phyloP scores from a whole-genome alignment of 139 green algal genomes.

The Chlorella sp. region DNA sequence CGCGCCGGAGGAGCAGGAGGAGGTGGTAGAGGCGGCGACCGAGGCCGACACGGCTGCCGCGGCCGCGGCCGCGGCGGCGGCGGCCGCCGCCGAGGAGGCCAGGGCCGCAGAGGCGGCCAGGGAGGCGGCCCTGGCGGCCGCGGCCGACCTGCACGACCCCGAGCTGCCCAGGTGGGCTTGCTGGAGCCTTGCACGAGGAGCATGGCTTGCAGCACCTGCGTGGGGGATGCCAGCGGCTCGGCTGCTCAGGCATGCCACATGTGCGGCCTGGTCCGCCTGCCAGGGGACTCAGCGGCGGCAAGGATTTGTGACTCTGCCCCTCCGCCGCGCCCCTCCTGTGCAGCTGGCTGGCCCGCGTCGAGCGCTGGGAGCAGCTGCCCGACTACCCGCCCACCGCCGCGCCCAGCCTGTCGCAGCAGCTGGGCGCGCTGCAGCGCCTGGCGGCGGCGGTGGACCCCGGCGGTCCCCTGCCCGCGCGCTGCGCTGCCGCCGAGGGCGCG shows the following conservation, averaged over 20 bases:
- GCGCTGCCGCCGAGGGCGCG: constrained; percentile 10
- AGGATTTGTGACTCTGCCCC: too few relatives aligned
- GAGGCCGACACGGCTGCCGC: not conserved
- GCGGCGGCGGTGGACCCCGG: constrained; percentile 3
- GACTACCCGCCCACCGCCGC: constrained; percentile 5
- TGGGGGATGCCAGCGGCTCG: too few relatives aligned
- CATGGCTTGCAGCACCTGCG: not conserved
- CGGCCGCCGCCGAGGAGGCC: not conserved
- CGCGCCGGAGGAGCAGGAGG: not conserved
- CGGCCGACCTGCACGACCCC: not conserved
- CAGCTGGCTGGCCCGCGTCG: constrained; percentile 18
- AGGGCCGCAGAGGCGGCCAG: not conserved
- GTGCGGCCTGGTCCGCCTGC: too few relatives aligned
- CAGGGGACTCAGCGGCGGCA: not conserved
- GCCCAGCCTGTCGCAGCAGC: not conserved
- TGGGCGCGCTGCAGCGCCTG: not conserved
- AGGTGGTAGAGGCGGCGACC: not conserved
- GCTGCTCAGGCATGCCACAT: too few relatives aligned
- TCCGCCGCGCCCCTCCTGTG: not conserved
- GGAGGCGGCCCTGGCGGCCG: not conserved
- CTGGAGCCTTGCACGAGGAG: not conserved
- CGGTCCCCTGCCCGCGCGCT: constrained; percentile 9
- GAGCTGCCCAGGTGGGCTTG: not conserved
- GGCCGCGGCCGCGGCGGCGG: not conserved
- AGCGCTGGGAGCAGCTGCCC: constrained; percentile 8